phyloP scores from a whole-genome alignment of 1,284 basidiomycete genomes.

The Gymnopus androsaceus region DNA sequence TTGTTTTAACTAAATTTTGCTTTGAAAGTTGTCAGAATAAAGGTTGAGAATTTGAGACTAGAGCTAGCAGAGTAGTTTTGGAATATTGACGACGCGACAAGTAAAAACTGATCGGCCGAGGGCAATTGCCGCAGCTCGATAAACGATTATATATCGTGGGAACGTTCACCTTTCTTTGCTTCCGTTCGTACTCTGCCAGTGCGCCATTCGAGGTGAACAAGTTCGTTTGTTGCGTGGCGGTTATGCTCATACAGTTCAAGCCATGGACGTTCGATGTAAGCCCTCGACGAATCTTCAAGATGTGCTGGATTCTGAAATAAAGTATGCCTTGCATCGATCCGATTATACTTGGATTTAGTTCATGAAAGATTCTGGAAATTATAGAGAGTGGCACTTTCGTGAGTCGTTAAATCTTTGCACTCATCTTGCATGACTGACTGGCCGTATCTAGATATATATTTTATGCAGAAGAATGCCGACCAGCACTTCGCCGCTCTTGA shows the following conservation, averaged over 20 bases:
- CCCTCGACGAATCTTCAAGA: constrained; percentile 58
- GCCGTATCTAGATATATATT: constrained; percentile 64
- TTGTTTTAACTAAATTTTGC: no score
- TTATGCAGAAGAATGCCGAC: constrained; percentile 64
- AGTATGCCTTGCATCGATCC: constrained; percentile 41
- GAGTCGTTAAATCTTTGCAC: constrained; percentile 22
- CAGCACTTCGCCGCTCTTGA: constrained; percentile 67
- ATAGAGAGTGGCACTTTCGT: constrained; percentile 84
- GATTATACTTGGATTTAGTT: not conserved
- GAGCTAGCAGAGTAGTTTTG: no score
- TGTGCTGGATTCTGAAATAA: constrained; percentile 66
- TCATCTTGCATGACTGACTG: not conserved
- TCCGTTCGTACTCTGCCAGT: no score
- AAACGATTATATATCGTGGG: no score
- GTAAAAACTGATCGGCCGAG: no score
- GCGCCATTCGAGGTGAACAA: no score
- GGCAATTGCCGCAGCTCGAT: no score
- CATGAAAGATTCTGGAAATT: constrained; percentile 10
- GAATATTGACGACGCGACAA: no score
- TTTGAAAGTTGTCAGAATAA: no score
- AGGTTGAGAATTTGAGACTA: no score
- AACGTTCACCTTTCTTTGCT: no score
- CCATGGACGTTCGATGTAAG: constrained; percentile 13
- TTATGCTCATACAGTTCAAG: not conserved
- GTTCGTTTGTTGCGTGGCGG: no score